Evolutionary conservation across 306 rosid genomes (phyloP), one percentile per base, ranked within the genome.

Genomic region (Morella rubra): DNA sequence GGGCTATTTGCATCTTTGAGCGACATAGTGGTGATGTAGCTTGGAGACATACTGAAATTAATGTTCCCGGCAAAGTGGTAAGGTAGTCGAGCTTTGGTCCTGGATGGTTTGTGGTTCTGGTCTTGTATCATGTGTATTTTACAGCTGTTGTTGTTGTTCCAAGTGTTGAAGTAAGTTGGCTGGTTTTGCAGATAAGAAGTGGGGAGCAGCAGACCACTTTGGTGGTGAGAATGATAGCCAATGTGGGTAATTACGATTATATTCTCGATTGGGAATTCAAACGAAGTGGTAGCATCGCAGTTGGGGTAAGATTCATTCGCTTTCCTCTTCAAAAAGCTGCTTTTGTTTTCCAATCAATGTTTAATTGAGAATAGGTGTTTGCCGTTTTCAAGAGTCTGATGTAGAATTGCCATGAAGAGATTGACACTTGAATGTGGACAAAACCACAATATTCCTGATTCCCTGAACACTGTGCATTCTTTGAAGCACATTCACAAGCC

Each of bases 181-280:
- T 73, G 44, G 32, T 16, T 67, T 60, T 70, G 80, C 75, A 93
- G 97, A 85, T 93, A 84, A 90, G 90, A 82, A 81, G 91, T 49
- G 98, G 98, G 77, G 83, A 90, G 66, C 73, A 78, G 7, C 94
- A 87, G 64, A 67, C 65, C 27, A 86, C 72, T 72, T 88, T 93
- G 92, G 97, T 93, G 51, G 91, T 90, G 37, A 87, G 98, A 72
- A 91, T 93, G 98, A 76, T 91, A 77, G 97, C 98, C 41, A 88
- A 87, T 42, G 97, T 91, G 53, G 98, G 98, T 13, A 93, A 93
- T 80, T 91, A 93, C 37, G 98, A 93, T 73, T 93, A 93, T 85
- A 76, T 93, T 79, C 93, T 93, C 80, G 98, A 93, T 68, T 93
- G 98, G 98, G 98, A 91, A 74, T 93, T 93, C 77, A 79, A 79